These are phyloP conservation scores for Emericellopsis terricola DNA, from an alignment of 495 filamentous ascomycete species.

Conservation along the genomic window DNA sequence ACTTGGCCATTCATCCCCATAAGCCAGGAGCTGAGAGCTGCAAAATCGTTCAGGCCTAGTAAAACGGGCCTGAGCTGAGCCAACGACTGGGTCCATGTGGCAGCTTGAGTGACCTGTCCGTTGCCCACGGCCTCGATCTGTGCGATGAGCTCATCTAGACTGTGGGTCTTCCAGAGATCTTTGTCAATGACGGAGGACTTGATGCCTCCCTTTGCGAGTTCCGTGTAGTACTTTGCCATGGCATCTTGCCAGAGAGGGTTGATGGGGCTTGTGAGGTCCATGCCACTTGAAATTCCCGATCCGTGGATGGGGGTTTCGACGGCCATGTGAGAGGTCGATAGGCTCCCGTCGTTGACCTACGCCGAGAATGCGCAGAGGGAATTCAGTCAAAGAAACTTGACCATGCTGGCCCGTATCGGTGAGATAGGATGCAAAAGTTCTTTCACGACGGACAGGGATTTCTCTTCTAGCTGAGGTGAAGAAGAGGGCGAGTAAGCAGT, in stretches of 20 bases:
- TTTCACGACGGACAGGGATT: neutral
- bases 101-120: neutral
- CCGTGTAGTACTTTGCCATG: neutral
- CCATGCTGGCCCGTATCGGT: neutral
- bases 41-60: neutral
- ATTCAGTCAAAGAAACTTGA: neutral
- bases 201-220: neutral
- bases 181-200: neutral
- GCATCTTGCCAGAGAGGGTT: neutral
- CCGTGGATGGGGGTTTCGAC: neutral
- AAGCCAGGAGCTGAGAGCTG: neutral
- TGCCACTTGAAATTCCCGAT: neutral
- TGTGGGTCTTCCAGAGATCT: neutral
- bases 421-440: neutral
- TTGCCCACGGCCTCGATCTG: neutral
- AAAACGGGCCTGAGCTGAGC: neutral
- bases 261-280: neutral
- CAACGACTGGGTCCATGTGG: neutral
- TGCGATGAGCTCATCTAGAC: neutral
- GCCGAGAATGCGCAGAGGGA: neutral
- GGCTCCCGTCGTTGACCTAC: neutral
- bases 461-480: neutral
- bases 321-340: neutral
- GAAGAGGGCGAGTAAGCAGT: no score
- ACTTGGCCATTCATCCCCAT: neutral